Conservation (phyloP, 208 protist genomes). For the Trypanosoma melophagium region DNA sequence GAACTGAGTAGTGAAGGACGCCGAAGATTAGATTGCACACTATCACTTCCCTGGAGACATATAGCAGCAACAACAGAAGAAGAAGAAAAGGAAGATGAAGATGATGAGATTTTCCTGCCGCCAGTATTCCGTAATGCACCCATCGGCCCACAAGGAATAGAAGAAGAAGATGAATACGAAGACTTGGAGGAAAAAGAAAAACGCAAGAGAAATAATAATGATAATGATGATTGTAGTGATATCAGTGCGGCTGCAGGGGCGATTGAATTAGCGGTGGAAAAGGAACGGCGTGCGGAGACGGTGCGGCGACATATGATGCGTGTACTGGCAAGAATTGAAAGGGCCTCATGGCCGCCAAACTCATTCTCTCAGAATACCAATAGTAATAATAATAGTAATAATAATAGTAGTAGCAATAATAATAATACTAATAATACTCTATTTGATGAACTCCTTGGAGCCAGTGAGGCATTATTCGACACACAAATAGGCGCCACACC, state of each 20-base stretch:
- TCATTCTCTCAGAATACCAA: neutral
- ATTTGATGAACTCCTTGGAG: conserved; percentile 11
- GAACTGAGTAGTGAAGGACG: too few relatives aligned
- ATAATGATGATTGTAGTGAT: neutral
- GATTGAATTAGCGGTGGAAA: neutral
- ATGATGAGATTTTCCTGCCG: too few relatives aligned
- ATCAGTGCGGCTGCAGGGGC: neutral
- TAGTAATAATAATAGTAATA: neutral
- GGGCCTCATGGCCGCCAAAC: neutral
- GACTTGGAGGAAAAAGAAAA: neutral
- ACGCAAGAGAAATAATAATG: neutral
- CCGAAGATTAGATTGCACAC: too few relatives aligned
- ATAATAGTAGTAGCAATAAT: neutral
- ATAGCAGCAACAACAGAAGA: too few relatives aligned
- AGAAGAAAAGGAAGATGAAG: too few relatives aligned
- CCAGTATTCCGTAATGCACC: too few relatives aligned
- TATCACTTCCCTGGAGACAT: too few relatives aligned
- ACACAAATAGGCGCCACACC: conserved; percentile 9
- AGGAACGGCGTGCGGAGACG: neutral
- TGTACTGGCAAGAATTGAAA: conserved; percentile 6
- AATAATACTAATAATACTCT: neutral
- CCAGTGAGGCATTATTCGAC: conserved; percentile 14
- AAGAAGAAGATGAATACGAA: too few relatives aligned
- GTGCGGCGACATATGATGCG: conserved; percentile 1
- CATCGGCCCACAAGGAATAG: too few relatives aligned